Evolutionary conservation across 2,329 filamentous ascomycete species (phyloP).

Genomic region (Neopestalotiopsis sp.): DNA sequence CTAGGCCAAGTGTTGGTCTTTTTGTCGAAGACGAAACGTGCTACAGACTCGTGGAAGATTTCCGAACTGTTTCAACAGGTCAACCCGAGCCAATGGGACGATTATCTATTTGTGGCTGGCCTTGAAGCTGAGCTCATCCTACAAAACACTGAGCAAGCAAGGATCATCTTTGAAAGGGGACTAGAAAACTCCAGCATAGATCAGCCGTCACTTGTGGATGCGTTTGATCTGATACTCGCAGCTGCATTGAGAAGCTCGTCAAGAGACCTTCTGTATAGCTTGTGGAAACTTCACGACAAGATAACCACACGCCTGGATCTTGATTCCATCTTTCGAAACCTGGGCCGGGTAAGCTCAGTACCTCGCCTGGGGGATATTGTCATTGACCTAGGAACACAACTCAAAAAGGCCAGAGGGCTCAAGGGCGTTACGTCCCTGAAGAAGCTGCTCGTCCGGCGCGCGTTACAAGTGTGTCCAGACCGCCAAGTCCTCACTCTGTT

Average conservation of each 20-base stretch:
- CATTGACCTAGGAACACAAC: constrained; percentile 27
- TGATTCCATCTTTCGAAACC: constrained; percentile 30
- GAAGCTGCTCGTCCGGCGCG: constrained; percentile 34
- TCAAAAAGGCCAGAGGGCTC: constrained; percentile 17
- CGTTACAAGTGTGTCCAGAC: constrained; percentile 31
- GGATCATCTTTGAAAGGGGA: constrained; percentile 46
- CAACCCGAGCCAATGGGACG: constrained; percentile 43
- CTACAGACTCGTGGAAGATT: constrained; percentile 52
- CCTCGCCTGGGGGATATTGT: constrained; percentile 33
- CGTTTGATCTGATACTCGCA: constrained; percentile 51
- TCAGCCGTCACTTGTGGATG: constrained; percentile 39
- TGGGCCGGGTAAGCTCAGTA: constrained; percentile 30
- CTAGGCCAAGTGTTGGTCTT: constrained; percentile 46
- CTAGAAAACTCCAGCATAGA: constrained; percentile 33
- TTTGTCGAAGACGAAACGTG: constrained; percentile 48
- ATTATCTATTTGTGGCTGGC: constrained; percentile 44
- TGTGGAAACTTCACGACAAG: constrained; percentile 34
- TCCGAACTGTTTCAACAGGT: constrained; percentile 49
- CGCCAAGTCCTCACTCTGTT: constrained; percentile 45
- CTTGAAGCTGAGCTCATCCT: constrained; percentile 49
- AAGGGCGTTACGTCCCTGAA: constrained; percentile 24
- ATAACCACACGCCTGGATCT: constrained; percentile 34
- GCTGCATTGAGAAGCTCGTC: constrained; percentile 40
- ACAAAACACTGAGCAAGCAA: constrained; percentile 43
- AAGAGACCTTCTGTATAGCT: constrained; percentile 23